These are phyloP conservation scores for Yamagishiella unicocca DNA, from an alignment of 139 green algal genomes.

Conservation along the genomic window DNA sequence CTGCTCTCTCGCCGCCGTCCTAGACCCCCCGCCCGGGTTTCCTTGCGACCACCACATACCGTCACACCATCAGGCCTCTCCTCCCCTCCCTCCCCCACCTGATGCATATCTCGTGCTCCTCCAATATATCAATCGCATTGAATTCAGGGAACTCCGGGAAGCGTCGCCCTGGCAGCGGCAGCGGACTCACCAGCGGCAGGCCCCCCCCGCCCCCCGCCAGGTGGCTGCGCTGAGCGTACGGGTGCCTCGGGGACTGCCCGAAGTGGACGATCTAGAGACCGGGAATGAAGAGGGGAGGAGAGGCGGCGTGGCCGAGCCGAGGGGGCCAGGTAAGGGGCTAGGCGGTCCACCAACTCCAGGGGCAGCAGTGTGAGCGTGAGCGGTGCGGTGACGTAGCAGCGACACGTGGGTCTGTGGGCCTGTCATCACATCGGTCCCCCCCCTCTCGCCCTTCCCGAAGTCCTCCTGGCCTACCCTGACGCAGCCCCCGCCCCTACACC, in stretches of 20 bases:
- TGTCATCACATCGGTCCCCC: background rate
- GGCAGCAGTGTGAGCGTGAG: background rate
- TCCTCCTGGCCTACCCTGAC: background rate
- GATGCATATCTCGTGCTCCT: constrained; percentile 27
- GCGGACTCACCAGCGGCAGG: background rate
- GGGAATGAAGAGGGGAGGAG: background rate
- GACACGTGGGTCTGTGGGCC: background rate
- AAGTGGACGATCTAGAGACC: constrained; percentile 42
- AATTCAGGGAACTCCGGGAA: constrained; percentile 35
- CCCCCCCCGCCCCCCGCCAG: background rate
- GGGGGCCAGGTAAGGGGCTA: background rate
- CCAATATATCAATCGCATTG: background rate
- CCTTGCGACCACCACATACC: too few relatives aligned
- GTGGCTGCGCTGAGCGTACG: background rate
- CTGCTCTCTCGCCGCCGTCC: too few relatives aligned
- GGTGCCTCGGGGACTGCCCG: background rate
- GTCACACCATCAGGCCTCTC: too few relatives aligned
- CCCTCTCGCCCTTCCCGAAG: background rate
- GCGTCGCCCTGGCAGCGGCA: constrained; percentile 22
- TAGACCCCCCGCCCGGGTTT: too few relatives aligned
- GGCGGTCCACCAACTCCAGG: too few relatives aligned
- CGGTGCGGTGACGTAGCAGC: too few relatives aligned
- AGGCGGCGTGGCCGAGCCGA: background rate
- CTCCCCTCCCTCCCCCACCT: too few relatives aligned
- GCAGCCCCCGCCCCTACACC: background rate